Percentiles rank a stretch among this genome's conserved stretches.
These are phyloP conservation scores for Bruguiera gymnorhiza DNA, from an alignment of 345 rosid genomes.

Conservation along the genomic window DNA sequence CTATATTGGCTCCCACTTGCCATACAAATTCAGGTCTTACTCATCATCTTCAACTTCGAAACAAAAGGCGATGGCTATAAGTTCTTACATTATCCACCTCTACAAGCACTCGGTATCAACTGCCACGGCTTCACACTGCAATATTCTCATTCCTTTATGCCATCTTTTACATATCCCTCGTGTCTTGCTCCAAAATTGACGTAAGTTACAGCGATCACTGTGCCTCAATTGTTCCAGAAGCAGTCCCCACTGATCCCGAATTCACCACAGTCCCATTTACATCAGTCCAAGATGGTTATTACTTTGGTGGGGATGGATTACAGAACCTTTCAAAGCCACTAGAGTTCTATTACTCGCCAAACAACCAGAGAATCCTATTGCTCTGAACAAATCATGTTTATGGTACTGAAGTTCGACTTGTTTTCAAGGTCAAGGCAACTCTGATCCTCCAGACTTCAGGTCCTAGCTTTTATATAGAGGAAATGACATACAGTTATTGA, in stretches of 20 bases:
- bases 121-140: constrained; percentile 8
- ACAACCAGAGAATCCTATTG: not conserved
- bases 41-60: not conserved
- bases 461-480: not conserved
- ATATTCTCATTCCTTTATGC: not conserved
- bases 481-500: not conserved
- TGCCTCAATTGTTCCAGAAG: constrained; percentile 24
- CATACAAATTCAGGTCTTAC: not conserved
- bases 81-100: not conserved
- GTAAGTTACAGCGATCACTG: constrained; percentile 31
- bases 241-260: constrained; percentile 15
- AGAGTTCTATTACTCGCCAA: not conserved
- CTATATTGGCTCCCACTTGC: not conserved
- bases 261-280: constrained; percentile 22
- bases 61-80: not conserved
- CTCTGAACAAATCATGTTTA: constrained; percentile 21
- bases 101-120: constrained; percentile 1
- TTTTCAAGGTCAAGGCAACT: constrained; percentile 28
- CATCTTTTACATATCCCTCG: not conserved
- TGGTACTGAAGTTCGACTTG: constrained; percentile 5
- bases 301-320: constrained; percentile 24
- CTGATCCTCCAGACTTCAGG: constrained; percentile 9
- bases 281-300: constrained; percentile 26
- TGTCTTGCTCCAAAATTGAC: constrained; percentile 9
- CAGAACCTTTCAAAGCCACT: not conserved